phyloP scores from a whole-genome alignment of 1,284 basidiomycete genomes.

The Gomphus sp. region DNA sequence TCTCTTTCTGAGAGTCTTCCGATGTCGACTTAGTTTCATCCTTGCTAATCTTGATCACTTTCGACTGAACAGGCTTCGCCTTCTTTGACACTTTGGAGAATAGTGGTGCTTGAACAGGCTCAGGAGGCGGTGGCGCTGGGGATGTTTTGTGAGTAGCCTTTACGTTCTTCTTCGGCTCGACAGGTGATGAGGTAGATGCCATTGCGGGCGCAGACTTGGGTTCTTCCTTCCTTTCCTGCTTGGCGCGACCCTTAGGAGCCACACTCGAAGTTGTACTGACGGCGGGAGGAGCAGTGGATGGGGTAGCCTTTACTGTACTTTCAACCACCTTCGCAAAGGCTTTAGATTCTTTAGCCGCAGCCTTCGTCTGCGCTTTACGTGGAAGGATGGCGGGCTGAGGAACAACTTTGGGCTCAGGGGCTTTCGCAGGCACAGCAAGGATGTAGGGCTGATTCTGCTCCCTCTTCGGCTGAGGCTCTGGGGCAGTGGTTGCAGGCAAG shows the following conservation, averaged over 20 bases:
- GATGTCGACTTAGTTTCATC: conserved; percentile 37
- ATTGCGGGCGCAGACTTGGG: conserved; percentile 8
- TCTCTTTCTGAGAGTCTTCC: conserved; percentile 34
- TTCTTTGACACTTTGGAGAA: conserved; percentile 76
- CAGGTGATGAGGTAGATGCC: conserved; percentile 17
- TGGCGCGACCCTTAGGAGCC: conserved; percentile 7
- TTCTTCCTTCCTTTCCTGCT: conserved; percentile 19
- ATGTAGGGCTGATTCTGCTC: conserved; percentile 13
- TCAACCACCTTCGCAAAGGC: conserved; percentile 28
- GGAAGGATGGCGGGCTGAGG: conserved; percentile 19
- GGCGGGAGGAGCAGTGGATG: conserved; percentile 8
- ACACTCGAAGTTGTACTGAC: neutral
- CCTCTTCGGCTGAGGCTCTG: conserved; percentile 4
- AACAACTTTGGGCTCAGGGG: conserved; percentile 23
- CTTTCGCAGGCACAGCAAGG: conserved; percentile 22
- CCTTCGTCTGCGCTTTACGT: conserved; percentile 16
- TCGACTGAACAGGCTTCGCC: conserved; percentile 33
- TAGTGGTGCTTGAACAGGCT: conserved; percentile 52
- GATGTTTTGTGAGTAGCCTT: conserved; percentile 15
- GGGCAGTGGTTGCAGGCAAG: conserved; percentile 24
- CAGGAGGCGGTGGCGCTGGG: conserved; percentile 18
- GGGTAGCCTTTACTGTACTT: conserved; percentile 23
- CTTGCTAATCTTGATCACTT: conserved; percentile 37
- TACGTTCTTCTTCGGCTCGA: conserved; percentile 12
- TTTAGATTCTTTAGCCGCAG: conserved; percentile 31